phyloP scores from a whole-genome alignment of 2,329 filamentous ascomycete species.

The Ophiocordyceps robertsii region DNA sequence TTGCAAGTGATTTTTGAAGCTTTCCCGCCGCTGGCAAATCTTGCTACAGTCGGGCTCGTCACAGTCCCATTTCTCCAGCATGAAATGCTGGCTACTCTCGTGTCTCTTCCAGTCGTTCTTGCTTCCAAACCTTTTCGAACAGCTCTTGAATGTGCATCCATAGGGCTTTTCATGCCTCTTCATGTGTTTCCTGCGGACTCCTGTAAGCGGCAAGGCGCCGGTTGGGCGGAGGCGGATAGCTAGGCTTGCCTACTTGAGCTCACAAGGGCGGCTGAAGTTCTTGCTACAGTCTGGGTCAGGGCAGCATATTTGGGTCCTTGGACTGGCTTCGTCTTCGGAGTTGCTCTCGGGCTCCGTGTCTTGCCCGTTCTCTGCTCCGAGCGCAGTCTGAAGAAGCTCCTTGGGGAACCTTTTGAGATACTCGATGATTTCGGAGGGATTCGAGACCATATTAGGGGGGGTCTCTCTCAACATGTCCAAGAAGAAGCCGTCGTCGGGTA shows the following conservation, averaged over 20 bases:
- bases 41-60: constrained; percentile 40
- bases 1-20: constrained; percentile 49
- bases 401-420: constrained; percentile 15
- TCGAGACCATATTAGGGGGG: not conserved
- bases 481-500: not conserved
- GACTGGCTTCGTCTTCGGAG: constrained; percentile 3
- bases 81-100: constrained; percentile 66
- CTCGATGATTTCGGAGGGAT: constrained; percentile 6
- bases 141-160: constrained; percentile 60
- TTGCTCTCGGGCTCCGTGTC: constrained; percentile 3
- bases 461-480: not conserved
- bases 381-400: constrained; percentile 17
- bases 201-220: not conserved
- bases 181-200: constrained; percentile 55
- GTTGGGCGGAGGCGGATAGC: not conserved
- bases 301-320: constrained; percentile 17
- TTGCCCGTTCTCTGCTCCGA: constrained; percentile 8
- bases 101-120: constrained; percentile 94
- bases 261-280: constrained; percentile 34
- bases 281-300: constrained; percentile 26
- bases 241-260: constrained; percentile 36
- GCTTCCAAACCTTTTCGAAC: constrained; percentile 67
- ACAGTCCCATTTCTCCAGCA: constrained; percentile 62
- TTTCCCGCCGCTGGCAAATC: constrained; percentile 42
- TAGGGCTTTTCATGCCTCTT: constrained; percentile 75